phyloP scores from a whole-genome alignment of 768 basidiomycete genomes.

The Leccinum sublutescens region DNA sequence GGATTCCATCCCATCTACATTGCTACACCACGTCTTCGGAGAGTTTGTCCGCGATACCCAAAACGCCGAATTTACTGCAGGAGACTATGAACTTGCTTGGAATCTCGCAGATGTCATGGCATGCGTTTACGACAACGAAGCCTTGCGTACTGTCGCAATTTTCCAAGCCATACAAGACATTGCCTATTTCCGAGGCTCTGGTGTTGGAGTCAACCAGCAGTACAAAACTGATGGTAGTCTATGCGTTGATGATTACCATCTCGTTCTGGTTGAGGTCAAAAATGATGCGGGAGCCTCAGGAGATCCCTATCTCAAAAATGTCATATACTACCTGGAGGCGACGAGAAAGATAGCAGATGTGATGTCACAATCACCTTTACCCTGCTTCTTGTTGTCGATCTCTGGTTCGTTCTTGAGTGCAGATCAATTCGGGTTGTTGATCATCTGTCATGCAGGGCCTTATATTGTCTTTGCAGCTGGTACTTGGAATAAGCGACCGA shows the following conservation, averaged over 20 bases:
- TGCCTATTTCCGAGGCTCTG: too few relatives aligned
- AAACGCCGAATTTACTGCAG: background rate
- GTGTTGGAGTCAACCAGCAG: too few relatives aligned
- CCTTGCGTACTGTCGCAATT: too few relatives aligned
- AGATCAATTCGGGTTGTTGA: too few relatives aligned
- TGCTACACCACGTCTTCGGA: background rate
- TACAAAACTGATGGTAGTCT: too few relatives aligned
- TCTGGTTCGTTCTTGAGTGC: slow-evolving; percentile 15
- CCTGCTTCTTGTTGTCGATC: slow-evolving; percentile 26
- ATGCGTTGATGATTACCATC: too few relatives aligned
- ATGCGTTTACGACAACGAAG: rapidly evolving
- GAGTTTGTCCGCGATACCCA: background rate
- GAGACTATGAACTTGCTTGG: background rate
- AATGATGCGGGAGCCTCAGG: slow-evolving; percentile 20
- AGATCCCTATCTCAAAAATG: slow-evolving; percentile 29
- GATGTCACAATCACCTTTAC: slow-evolving; percentile 18
- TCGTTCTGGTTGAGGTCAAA: slow-evolving; percentile 19
- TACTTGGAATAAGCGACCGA: too few relatives aligned
- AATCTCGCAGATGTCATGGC: background rate
- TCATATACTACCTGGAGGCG: slow-evolving; percentile 20
- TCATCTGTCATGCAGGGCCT: too few relatives aligned
- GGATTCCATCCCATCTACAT: background rate
- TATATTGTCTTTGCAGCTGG: too few relatives aligned
- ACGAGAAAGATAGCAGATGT: slow-evolving; percentile 7
- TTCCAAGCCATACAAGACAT: too few relatives aligned